Conservation (phyloP, 2,329 filamentous ascomycete genomes). For the Orbilia quercus region DNA sequence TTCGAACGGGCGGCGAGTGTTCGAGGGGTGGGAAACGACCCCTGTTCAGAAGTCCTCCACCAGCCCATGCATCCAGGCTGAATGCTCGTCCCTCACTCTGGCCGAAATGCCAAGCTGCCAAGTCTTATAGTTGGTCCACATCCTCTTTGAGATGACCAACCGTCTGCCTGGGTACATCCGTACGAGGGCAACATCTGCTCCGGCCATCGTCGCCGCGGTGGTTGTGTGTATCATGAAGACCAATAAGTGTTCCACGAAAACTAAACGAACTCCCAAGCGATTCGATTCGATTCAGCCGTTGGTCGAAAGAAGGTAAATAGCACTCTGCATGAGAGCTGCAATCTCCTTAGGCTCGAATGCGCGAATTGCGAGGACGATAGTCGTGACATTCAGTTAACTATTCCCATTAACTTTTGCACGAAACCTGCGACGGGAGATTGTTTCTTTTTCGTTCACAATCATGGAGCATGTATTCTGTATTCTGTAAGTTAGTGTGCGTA, state of each 20-base stretch:
- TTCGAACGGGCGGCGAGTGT: constrained; percentile 49
- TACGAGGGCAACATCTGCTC: constrained; percentile 37
- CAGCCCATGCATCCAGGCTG: constrained; percentile 54
- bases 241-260: constrained; percentile 41
- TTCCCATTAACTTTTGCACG: constrained; percentile 44
- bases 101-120: constrained; percentile 33
- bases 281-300: constrained; percentile 42
- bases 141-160: constrained; percentile 42
- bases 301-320: not conserved
- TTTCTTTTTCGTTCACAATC: constrained; percentile 38
- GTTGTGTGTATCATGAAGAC: constrained; percentile 36
- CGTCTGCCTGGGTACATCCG: constrained; percentile 35
- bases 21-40: constrained; percentile 37
- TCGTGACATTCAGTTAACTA: constrained; percentile 33
- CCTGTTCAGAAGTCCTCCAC: constrained; percentile 35
- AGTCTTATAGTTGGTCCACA: constrained; percentile 45
- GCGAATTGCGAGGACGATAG: constrained; percentile 32
- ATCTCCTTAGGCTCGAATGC: constrained; percentile 29
- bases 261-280: constrained; percentile 24
- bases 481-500: too few relatives aligned
- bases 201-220: constrained; percentile 21
- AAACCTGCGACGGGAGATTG: constrained; percentile 35
- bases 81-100: constrained; percentile 47
- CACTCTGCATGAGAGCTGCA: not conserved
- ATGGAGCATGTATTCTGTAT: not conserved